Conservation (phyloP, 2,329 filamentous ascomycete genomes). For the Calonectria ilicicola region DNA sequence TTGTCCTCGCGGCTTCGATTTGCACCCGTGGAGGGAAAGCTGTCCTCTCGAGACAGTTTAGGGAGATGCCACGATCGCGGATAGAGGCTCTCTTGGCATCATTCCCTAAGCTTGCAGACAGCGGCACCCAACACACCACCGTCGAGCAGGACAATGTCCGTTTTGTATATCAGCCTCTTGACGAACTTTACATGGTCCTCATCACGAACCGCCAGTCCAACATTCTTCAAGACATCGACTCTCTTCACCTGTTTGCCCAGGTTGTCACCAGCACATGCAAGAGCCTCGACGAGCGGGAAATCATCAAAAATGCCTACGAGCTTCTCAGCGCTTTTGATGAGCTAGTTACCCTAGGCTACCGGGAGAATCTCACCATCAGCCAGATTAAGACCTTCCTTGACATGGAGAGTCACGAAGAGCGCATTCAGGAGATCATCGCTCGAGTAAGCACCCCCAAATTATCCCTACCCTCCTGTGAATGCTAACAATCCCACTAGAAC, state of each 20-base stretch:
- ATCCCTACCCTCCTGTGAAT: conserved; percentile 4
- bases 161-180: conserved; percentile 98
- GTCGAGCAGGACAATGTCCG: conserved; percentile 99
- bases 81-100: conserved; percentile 97
- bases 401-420: conserved; percentile 99
- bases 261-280: conserved; percentile 97
- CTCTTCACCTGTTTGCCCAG: conserved; percentile 96
- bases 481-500: conserved; percentile 70
- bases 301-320: conserved; percentile 94
- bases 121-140: conserved; percentile 95
- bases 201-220: conserved; percentile 99
- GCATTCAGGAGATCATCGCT: conserved; percentile 98
- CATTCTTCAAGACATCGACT: conserved; percentile 99
- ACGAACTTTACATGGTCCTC: conserved; percentile 99
- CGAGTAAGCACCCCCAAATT: conserved; percentile 66
- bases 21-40: conserved; percentile 98
- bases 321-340: conserved; percentile 97
- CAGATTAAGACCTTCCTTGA: conserved; percentile 99
- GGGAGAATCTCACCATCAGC: conserved; percentile 94
- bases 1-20: conserved; percentile 98
- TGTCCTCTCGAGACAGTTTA: conserved; percentile 96
- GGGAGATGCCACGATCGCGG: conserved; percentile 95
- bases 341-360: conserved; percentile 93
- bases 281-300: conserved; percentile 94
- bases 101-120: conserved; percentile 97